Evolutionary conservation across 331 rosid genomes (phyloP).

Genomic region (Malus hybrid): DNA sequence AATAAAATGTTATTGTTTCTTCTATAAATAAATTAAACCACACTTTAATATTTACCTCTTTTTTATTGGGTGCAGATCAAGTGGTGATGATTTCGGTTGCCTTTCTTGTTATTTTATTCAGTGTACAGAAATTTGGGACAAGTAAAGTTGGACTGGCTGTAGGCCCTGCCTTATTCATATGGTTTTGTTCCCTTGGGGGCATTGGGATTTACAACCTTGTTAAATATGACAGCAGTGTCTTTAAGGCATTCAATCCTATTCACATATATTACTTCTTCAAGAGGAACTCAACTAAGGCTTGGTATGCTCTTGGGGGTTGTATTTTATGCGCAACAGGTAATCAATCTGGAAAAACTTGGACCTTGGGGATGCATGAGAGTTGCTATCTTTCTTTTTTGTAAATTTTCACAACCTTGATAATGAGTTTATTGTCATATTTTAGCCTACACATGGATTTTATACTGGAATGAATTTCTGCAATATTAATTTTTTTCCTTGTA

Average conservation of each 20-base stretch:
- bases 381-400: slow-evolving; percentile 1
- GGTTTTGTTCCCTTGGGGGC: slow-evolving; percentile 84
- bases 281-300: slow-evolving; percentile 87
- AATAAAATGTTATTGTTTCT: too few species aligned
- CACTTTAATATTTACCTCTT: slow-evolving; percentile 2
- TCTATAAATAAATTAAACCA: neutral
- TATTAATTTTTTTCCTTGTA: too few species aligned
- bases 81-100: slow-evolving; percentile 90
- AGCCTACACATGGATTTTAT: neutral
- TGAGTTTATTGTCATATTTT: neutral
- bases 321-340: slow-evolving; percentile 94
- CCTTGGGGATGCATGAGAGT: neutral
- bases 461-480: too few species aligned
- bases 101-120: slow-evolving; percentile 72
- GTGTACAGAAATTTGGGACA: slow-evolving; percentile 89
- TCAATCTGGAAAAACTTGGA: slow-evolving; percentile 9
- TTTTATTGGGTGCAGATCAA: slow-evolving; percentile 58
- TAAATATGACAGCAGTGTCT: slow-evolving; percentile 61
- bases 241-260: slow-evolving; percentile 82
- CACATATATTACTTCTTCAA: slow-evolving; percentile 77
- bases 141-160: slow-evolving; percentile 87
- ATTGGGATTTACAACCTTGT: slow-evolving; percentile 80
- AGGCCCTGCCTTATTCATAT: slow-evolving; percentile 86
- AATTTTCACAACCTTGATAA: neutral
- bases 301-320: slow-evolving; percentile 96